phyloP scores from a whole-genome alignment of 306 rosid genomes.

The Prunus davidiana region DNA sequence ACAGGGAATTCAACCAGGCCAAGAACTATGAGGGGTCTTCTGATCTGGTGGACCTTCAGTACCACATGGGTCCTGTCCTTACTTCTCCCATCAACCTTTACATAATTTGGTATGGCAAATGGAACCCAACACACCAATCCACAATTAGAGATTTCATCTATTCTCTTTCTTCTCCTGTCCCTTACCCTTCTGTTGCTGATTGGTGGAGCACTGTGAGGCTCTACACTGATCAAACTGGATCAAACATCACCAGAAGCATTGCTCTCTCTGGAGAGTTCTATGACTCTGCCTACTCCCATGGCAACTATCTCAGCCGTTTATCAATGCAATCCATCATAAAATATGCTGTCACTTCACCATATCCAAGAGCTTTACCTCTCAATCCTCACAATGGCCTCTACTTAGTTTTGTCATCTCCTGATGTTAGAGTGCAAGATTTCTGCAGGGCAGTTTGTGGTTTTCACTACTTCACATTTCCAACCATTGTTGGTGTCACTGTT shows the following conservation, averaged over 20 bases:
- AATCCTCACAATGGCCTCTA: constrained; percentile 46
- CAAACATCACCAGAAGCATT: constrained; percentile 42
- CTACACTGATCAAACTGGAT: constrained; percentile 52
- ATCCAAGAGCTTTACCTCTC: constrained; percentile 36
- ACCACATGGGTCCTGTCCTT: constrained; percentile 68
- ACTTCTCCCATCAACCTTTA: constrained; percentile 48
- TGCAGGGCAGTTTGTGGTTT: constrained; percentile 60
- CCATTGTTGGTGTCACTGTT: constrained; percentile 41
- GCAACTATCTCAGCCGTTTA: constrained; percentile 38
- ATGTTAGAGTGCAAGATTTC: constrained; percentile 52
- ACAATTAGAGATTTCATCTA: constrained; percentile 44
- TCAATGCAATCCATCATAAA: constrained; percentile 42
- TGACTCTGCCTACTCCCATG: constrained; percentile 48
- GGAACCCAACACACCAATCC: constrained; percentile 45
- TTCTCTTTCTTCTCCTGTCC: constrained; percentile 39
- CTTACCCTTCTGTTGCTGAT: constrained; percentile 42
- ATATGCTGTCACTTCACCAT: constrained; percentile 24
- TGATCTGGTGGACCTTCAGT: constrained; percentile 43
- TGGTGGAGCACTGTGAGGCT: constrained; percentile 56
- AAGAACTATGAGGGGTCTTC: constrained; percentile 53
- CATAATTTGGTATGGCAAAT: constrained; percentile 54
- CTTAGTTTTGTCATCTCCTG: constrained; percentile 37
- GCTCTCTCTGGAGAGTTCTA: constrained; percentile 38
- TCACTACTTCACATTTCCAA: constrained; percentile 59
- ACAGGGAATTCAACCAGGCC: constrained; percentile 34